These are phyloP conservation scores for Spizellomyces sp. DNA, from an alignment of 192 early-diverging fungal genomes.

Conservation along the genomic window DNA sequence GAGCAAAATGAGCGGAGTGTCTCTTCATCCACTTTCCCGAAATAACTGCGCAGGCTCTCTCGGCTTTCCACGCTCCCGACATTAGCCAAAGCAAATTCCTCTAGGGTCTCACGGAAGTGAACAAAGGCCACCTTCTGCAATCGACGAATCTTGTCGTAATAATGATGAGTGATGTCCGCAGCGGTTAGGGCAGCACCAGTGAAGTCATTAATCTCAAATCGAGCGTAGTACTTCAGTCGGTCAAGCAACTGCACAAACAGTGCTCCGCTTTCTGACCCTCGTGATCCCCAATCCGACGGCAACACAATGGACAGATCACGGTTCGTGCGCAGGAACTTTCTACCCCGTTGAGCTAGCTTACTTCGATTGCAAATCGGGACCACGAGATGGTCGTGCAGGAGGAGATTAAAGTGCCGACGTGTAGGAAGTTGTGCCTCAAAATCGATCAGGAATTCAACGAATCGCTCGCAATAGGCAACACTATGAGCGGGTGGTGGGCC, in stretches of 20 bases:
- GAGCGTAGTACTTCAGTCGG: conserved; percentile 69
- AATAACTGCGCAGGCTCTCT: conserved; percentile 49
- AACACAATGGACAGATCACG: conserved; percentile 13
- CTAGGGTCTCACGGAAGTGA: conserved; percentile 65
- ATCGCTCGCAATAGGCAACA: conserved; percentile 67
- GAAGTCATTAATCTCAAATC: conserved; percentile 82
- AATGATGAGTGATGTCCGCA: conserved; percentile 61
- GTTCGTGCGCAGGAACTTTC: conserved; percentile 2
- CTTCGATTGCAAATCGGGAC: conserved; percentile 35
- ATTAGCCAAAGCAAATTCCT: conserved; percentile 75
- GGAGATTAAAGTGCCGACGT: conserved; percentile 78
- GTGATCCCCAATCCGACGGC: conserved; percentile 20
- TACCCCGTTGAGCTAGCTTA: conserved; percentile 38
- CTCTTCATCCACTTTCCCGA: conserved; percentile 49
- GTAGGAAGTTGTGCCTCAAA: conserved; percentile 89
- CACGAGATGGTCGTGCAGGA: conserved; percentile 83
- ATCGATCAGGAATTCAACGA: conserved; percentile 86
- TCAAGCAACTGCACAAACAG: conserved; percentile 70
- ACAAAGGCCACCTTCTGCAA: conserved; percentile 81
- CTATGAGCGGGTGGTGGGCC: conserved; percentile 41
- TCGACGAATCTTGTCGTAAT: conserved; percentile 61
- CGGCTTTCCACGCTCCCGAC: conserved; percentile 65
- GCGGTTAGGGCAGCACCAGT: conserved; percentile 75
- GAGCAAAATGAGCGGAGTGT: conserved; percentile 62
- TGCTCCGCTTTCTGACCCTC: conserved; percentile 29